phyloP scores from a whole-genome alignment of 208 protist genomes.

The Endotrypanum monterogeii region DNA sequence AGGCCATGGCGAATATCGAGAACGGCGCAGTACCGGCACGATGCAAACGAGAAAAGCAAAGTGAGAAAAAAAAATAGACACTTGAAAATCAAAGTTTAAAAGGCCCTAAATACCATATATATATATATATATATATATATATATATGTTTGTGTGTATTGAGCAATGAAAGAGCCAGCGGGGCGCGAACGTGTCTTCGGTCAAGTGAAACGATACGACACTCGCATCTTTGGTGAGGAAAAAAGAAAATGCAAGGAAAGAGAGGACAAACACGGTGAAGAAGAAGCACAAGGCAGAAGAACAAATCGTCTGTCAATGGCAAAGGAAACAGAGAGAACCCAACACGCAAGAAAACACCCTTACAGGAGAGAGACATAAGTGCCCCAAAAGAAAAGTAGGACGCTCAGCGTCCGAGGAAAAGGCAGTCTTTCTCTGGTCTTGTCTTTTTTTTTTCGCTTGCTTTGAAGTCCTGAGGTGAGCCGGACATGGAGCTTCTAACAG shows the following conservation, averaged over 20 bases:
- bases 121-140: no score
- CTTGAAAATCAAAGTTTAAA: not conserved
- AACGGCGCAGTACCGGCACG: not conserved
- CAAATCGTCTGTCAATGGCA: not conserved
- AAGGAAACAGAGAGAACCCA: not conserved
- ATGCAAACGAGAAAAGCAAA: not conserved
- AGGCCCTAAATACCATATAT: no score
- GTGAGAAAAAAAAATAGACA: not conserved
- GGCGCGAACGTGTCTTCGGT: not conserved
- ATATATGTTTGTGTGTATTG: no score
- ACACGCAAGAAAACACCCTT: not conserved
- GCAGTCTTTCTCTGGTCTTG: not conserved
- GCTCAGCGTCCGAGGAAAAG: not conserved
- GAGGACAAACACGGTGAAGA: not conserved
- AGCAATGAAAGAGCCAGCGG: conserved; percentile 6
- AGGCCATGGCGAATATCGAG: conserved; percentile 33
- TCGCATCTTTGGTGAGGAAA: not conserved
- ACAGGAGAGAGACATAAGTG: not conserved
- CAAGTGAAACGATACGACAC: not conserved
- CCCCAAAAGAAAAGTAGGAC: not conserved
- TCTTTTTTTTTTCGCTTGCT: no score
- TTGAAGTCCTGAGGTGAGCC: not conserved
- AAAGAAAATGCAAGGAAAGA: not conserved
- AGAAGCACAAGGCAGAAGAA: conserved; percentile 6
- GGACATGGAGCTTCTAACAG: not conserved